A percentile compares a stretch with the other conserved stretches of the same genome.
Evolutionary conservation across 169 alveolate species (phyloP).

Genomic region (Eimeria mitis): DNA sequence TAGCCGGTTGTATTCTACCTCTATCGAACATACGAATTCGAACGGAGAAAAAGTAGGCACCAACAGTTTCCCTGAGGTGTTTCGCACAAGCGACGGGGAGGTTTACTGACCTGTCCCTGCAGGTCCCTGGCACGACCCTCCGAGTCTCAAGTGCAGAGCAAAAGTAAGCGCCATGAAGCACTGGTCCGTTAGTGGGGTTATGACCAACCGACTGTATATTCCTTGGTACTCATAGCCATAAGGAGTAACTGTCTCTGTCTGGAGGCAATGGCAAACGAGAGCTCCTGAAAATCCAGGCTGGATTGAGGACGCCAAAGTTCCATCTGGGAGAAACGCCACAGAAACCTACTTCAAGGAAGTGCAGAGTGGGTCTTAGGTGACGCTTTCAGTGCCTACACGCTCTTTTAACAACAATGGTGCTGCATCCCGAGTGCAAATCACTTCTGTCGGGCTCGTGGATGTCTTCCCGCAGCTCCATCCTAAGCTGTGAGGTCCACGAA

Average conservation of each 20-base stretch:
- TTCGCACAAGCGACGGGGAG: background rate
- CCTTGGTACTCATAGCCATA: conserved; percentile 99
- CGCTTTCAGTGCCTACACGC: background rate
- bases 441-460: conserved; percentile 76
- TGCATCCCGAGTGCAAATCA: background rate
- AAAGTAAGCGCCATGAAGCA: conserved; percentile 97
- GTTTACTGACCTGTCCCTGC: conserved; percentile 97
- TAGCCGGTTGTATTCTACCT: background rate
- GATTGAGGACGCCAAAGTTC: conserved; percentile 7
- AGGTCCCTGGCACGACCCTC: conserved; percentile 99
- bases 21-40: background rate
- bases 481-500: conserved; percentile 96
- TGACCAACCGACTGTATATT: conserved; percentile 97
- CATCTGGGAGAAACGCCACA: background rate
- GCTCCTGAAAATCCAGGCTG: conserved; percentile 79
- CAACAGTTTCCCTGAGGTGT: background rate
- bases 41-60: background rate
- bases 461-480: conserved; percentile 92
- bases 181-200: conserved; percentile 98
- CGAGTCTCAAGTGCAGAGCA: conserved; percentile 97
- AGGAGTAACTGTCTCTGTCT: conserved; percentile 96
- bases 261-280: conserved; percentile 92
- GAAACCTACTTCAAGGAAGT: background rate
- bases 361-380: background rate
- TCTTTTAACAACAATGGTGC: background rate